phyloP scores from a whole-genome alignment of 2,329 filamentous ascomycete species.

The Simplicillium sp. region DNA sequence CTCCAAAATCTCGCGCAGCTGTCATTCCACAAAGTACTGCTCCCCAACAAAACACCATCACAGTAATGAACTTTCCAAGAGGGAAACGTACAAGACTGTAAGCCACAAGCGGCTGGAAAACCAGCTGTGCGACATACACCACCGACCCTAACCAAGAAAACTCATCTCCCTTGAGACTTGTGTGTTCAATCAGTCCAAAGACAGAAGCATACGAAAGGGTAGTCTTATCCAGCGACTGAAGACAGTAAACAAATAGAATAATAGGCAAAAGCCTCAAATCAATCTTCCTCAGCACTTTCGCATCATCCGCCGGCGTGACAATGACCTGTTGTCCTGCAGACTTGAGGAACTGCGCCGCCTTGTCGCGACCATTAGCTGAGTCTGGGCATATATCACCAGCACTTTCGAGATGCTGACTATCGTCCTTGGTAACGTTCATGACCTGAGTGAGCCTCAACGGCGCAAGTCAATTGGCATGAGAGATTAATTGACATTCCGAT shows the following conservation, averaged over 20 bases:
- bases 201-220: conserved; percentile 52
- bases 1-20: conserved; percentile 35
- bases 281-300: conserved; percentile 33
- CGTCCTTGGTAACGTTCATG: background rate
- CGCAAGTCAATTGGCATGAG: background rate
- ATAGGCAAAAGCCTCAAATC: conserved; percentile 40
- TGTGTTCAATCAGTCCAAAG: conserved; percentile 48
- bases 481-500: background rate
- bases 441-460: no score
- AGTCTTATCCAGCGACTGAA: conserved; percentile 18
- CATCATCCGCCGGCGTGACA: conserved; percentile 42
- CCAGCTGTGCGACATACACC: conserved; percentile 22
- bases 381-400: conserved; percentile 2
- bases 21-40: conserved; percentile 41
- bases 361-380: conserved; percentile 21
- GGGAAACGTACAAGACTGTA: conserved; percentile 45
- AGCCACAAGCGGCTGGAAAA: conserved; percentile 42
- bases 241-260: conserved; percentile 41
- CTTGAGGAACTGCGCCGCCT: conserved; percentile 38
- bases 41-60: conserved; percentile 44
- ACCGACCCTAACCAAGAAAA: conserved; percentile 54
- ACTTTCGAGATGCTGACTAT: conserved; percentile 1
- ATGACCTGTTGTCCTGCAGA: conserved; percentile 32
- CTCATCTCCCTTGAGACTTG: conserved; percentile 35
- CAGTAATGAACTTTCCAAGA: conserved; percentile 42